Base-by-base conservation (phyloP, 805 yeast species). In the Alloascoidea hylecoeti region DNA sequence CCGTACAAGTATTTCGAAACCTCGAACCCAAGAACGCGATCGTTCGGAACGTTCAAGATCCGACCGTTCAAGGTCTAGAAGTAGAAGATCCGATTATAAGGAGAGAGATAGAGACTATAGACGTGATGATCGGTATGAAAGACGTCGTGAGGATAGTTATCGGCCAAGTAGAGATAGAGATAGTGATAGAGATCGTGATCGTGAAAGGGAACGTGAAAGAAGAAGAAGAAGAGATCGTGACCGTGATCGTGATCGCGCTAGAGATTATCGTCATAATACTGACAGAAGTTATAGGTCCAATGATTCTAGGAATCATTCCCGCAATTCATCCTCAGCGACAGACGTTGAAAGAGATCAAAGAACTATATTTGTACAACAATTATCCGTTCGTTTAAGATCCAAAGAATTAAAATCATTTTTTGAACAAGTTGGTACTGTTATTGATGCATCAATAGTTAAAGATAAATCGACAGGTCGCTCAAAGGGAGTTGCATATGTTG, bases 401-500 rank as follows among this genome's bases (percentile, higher is more conserved):
- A 38, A 44, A 17, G 58, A 56, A 34, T 46, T 56, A 39, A 42
- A 43, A 14, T 50, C 48, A 16, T 53, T 56, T 42, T 57, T 56
- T 36, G 58, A 52, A 35, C 42, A 49, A 19, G 56, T 49, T 2
- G 60, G 60, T 1, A 46, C 47, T 4, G 61, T 57, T 4, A 46
- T 45, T 5, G 57, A 53, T 27, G 58, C 59, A 12, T 52, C 54
- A 16, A 54, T 56, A 17, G 58, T 56, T 36, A 52, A 51, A 35
- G 61, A 56, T 37, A 41, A 52, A 5, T 34, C 46, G 15, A 46
- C 53, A 23, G 49, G 49, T 16, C 44, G 58, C 3, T 52, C 58
- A 4, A 54, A 53, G 39, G 61, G 61, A 5, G 53, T 57, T 16
- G 61, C 55, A 15, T 56, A 51, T 42, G 61, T 56, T 16, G 61